A percentile compares a stretch with the other conserved stretches of the same genome.
Conservation (phyloP, 2,329 filamentous ascomycete genomes). For the Ustulina deusta region DNA sequence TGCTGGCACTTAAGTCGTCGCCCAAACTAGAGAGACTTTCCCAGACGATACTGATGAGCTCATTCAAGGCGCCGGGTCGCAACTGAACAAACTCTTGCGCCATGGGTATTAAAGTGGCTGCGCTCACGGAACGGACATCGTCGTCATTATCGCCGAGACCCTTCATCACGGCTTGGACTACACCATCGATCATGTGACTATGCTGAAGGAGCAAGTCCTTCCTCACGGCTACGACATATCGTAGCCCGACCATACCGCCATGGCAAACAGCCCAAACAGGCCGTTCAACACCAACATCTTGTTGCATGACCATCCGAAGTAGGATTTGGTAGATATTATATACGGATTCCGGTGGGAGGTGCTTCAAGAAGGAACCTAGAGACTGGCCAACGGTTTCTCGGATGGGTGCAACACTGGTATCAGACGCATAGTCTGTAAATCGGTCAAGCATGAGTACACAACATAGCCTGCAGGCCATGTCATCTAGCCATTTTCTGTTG, state of each 20-base stretch:
- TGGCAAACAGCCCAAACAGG: conserved; percentile 95
- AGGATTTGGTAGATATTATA: conserved; percentile 86
- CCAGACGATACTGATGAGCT: conserved; percentile 95
- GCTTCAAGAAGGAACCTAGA: conserved; percentile 86
- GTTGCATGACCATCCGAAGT: conserved; percentile 91
- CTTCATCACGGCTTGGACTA: conserved; percentile 93
- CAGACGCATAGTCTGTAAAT: conserved; percentile 97
- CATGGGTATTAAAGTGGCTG: conserved; percentile 96
- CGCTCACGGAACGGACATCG: conserved; percentile 95
- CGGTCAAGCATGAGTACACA: conserved; percentile 97
- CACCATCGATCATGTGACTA: conserved; percentile 87
- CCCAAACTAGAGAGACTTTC: conserved; percentile 96
- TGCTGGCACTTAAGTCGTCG: conserved; percentile 96
- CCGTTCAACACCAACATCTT: conserved; percentile 77
- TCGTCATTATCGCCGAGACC: conserved; percentile 92
- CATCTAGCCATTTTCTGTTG: conserved; percentile 90
- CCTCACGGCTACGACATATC: conserved; percentile 94
- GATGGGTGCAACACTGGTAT: conserved; percentile 96
- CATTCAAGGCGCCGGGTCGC: conserved; percentile 80
- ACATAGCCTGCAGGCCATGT: conserved; percentile 92
- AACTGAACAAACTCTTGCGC: conserved; percentile 93
- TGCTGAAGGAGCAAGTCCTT: conserved; percentile 91
- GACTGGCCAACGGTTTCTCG: conserved; percentile 95
- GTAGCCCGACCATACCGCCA: conserved; percentile 95
- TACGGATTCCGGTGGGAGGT: conserved; percentile 83